Conservation (phyloP, 345 rosid genomes). For the Fremontodendron californicum region DNA sequence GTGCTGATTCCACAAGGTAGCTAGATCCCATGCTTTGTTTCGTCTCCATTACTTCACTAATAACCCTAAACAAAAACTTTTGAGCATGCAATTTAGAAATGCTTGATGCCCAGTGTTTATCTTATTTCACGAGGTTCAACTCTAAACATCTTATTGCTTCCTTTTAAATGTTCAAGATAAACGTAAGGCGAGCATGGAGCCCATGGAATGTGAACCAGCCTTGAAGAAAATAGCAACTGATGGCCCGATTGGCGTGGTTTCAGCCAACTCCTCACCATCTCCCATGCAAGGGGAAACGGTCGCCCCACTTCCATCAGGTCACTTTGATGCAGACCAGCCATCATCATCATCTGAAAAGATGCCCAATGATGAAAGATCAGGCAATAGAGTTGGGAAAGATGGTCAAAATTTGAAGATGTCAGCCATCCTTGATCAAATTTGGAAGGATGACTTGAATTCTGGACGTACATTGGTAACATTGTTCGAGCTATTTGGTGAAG, state of each 20-base stretch:
- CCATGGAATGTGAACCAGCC: constrained; percentile 39
- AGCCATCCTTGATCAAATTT: constrained; percentile 54
- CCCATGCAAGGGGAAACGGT: constrained; percentile 38
- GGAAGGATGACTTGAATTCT: constrained; percentile 78
- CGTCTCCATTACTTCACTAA: neutral
- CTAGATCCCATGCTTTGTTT: neutral
- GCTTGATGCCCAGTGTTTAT: neutral
- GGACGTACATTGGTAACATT: constrained; percentile 59
- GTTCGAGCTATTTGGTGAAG: constrained; percentile 70
- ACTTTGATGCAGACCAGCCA: constrained; percentile 33
- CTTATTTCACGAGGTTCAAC: neutral
- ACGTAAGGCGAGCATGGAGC: constrained; percentile 45
- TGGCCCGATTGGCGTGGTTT: constrained; percentile 30
- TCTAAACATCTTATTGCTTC: neutral
- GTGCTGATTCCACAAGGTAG: neutral
- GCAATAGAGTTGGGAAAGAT: constrained; percentile 23
- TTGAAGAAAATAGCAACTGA: constrained; percentile 55
- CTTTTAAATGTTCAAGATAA: constrained; percentile 36
- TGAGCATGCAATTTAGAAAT: neutral
- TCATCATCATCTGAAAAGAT: constrained; percentile 43
- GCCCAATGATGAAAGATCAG: constrained; percentile 26
- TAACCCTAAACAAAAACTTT: neutral
- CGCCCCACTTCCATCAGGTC: constrained; percentile 27
- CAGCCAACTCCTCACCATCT: constrained; percentile 31
- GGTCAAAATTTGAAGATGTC: constrained; percentile 33